Evolutionary conservation across 306 rosid species (phyloP), one percentile per base, ranked within the genome.

Genomic region (Lupinus albus): DNA sequence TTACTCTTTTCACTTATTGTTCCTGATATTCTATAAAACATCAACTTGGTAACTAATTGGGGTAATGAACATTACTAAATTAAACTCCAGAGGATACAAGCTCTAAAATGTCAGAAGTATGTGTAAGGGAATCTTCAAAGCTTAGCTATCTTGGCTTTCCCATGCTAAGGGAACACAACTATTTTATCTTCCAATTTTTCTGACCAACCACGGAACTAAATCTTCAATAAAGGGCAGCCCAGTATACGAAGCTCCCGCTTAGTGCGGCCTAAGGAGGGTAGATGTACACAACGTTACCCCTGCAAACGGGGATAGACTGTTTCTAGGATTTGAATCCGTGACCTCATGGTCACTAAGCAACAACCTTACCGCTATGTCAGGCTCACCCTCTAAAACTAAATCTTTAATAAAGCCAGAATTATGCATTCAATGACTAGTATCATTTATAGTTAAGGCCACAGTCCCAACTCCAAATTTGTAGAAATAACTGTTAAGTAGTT

Each of bases 361-460:
- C n/a, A n/a, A n/a, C n/a, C n/a, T n/a, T n/a, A n/a, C n/a, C n/a
- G n/a, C n/a, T n/a, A n/a, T n/a, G n/a, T n/a, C n/a, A n/a, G n/a
- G n/a, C n/a, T n/a, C n/a, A n/a, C n/a, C n/a, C n/a, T n/a, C n/a
- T n/a, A 25, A 25, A 56, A 33, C 47, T 38, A 18, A 1, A 57
- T 48, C 5, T 72, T 59, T 17, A 49, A 47, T 5, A 15, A 48
- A 49, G 20, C 33, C 50, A 64, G 47, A 42, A 68, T 45, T 17
- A 20, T 33, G 3, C 11, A 11, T 25, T 9, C 70, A 32, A 41
- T 39, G 3, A n/a, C 11, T 7, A 67, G 13, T 8, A 5, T n/a
- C 28, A 21, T 14, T 66, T 44, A 12, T 25, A 54, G 30, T 6
- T 55, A 35, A 20, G 47, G 11, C 21, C 35, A 25, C 1, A 33